A percentile compares a stretch with the other conserved stretches of the same genome.
Conservation (phyloP, 768 basidiomycete genomes). For the Scleroderma citrinum region DNA sequence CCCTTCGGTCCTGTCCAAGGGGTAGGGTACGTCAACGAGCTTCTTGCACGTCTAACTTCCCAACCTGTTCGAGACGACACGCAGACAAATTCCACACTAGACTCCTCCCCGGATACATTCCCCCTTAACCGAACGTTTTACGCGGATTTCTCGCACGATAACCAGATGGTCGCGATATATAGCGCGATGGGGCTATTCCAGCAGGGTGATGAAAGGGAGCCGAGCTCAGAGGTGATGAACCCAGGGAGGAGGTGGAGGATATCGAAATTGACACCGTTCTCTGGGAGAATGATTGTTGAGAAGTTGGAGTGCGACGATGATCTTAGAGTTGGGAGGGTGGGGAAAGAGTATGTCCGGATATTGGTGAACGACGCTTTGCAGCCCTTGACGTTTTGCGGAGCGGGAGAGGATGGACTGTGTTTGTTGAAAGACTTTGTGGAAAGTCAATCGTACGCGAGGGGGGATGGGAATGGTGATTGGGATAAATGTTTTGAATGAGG, state of each 20-base stretch:
- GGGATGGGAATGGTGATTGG: conserved; percentile 67
- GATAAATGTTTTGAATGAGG: conserved; percentile 47
- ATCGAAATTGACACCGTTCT: conserved; percentile 67
- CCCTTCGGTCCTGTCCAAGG: conserved; percentile 70
- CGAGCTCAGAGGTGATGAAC: conserved; percentile 14
- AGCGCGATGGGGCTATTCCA: conserved; percentile 52
- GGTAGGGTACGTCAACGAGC: conserved; percentile 84
- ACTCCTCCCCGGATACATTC: conserved; percentile 60
- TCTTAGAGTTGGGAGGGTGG: conserved; percentile 5
- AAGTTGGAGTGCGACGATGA: conserved; percentile 41
- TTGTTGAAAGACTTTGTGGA: conserved; percentile 57
- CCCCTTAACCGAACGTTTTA: conserved; percentile 62
- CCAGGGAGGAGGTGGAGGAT: conserved; percentile 43
- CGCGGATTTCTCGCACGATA: conserved; percentile 85
- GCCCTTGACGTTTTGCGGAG: conserved; percentile 56
- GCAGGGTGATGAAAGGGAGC: conserved; percentile 24
- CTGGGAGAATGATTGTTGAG: conserved; percentile 70
- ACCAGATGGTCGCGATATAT: conserved; percentile 77
- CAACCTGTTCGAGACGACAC: conserved; percentile 59
- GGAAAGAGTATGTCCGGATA: conserved; percentile 56
- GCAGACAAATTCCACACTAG: conserved; percentile 69
- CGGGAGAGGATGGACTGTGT: conserved; percentile 52
- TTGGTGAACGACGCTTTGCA: conserved; percentile 73
- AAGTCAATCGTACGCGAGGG: conserved; percentile 64
- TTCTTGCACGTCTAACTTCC: conserved; percentile 73